Evolutionary conservation across 192 early-diverging fungal genomes (phyloP), one percentile per base, ranked within the genome.

Genomic region (Coemansia sp.): DNA sequence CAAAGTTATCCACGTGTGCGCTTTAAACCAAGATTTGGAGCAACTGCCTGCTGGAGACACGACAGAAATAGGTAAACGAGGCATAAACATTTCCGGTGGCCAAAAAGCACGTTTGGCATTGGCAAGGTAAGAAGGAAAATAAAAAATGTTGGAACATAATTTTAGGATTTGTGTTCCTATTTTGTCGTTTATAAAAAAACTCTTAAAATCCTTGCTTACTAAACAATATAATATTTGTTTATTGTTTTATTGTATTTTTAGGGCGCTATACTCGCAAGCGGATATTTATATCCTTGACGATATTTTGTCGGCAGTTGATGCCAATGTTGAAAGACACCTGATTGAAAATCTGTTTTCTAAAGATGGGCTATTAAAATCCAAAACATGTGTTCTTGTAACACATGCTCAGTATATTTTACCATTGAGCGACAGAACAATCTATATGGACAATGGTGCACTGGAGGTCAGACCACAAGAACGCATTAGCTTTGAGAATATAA

Each of bases 51-150:
- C 85, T 18, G 95, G 95, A 11, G 97, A 99, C 77, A 71, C 88
- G 75, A 95, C 93, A 7, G 96, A 98, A 68, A 92, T 95, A 76
- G 93, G 95, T 42, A 93, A 95, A 73, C 86, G 87, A 63, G 96
- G 96, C 31, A 89, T 95, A 67, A 96, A 91, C 42, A 82, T 98
- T 14, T 93, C 90, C 32, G 96, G 96, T 67, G 96, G 96, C 16
- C 96, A 98, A 76, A 94, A 94, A 72, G 89, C 91, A 60, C 80
- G 93, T 2, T 79, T 95, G 56, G 89, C 87, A 22, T 58, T 95
- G 7, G 92, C 92, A 2, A 84, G 94, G 56, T 58, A 58, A 58
- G 56, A 12, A 7, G 8, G 42, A 45, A 45, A 45, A 45, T 45
- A 7, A 6, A 36, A 36, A 6, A 8, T 4, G 8, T 36, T 36